Evolutionary conservation across 495 filamentous ascomycete genomes (phyloP), one percentile per base, ranked within the genome.

Genomic region (Talaromyces liani): DNA sequence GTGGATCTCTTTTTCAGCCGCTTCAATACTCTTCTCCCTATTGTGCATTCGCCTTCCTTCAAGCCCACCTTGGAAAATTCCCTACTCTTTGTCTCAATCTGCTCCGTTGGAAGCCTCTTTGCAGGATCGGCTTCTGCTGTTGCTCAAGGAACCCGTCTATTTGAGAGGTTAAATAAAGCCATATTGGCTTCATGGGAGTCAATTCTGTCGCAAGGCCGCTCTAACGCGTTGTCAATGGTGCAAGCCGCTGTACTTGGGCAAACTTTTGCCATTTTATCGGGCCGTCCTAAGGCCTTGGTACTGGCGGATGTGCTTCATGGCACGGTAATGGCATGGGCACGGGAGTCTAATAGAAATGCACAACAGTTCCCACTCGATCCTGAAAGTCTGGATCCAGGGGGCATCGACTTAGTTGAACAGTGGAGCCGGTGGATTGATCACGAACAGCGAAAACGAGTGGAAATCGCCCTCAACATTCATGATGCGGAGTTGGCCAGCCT

Each of bases 161-260:
- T 62, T 58, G 64, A 65, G 22, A 62, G 64, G 12, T 55, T 76
- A 16, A 72, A 76, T 57, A 76, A 76, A 60, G 72, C 72, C 0
- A 72, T 76, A 29, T 53, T 74, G 20, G 73, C 72, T 9, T 75
- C 73, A 6, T 54, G 71, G 70, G 69, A 72, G 58, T 68, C 68
- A 16, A 67, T 68, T 8, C 31, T 71, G 9, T 67, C 68, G 3
- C 63, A 64, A 29, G 66, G 68, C 47, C 61, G 53, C n/a, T 65
- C 65, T 22, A 69, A 75, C 60, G 55, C 33, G 33, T 8, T 74
- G 18, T 71, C 70, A 8, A 71, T 77, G 67, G 69, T 75, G 3
- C 75, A 78, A 61, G 73, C 75, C 0, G 73, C 73, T 2, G 65
- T 75, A 39, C 41, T 78, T 1, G 74, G 75, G 3, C 75, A 78